Base-by-base conservation (phyloP, 1,139 yeast species). In the Tardiomyces depauwii region DNA sequence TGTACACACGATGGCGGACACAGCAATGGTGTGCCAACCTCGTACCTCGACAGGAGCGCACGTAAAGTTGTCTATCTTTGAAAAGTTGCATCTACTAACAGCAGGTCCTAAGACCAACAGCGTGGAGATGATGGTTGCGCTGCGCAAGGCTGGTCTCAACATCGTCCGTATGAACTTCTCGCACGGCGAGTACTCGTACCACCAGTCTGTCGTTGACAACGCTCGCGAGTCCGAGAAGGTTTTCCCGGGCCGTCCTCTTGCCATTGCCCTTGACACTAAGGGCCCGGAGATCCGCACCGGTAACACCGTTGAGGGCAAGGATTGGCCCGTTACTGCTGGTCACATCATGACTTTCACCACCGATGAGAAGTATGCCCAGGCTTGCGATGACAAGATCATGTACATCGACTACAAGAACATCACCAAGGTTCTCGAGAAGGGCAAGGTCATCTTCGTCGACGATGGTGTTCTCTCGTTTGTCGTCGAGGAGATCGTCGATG, bases 251-350 rank as follows among this genome's bases (percentile, higher is more conserved):
- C 85, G 97, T 74, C 98, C 97, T 47, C 77, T 91, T 63, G 97
- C 96, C 53, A 88, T 91, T 70, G 99, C 99, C 55, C 80, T 91
- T 62, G 99, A 91, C 71, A 93, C 98, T 67, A 93, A 91, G 78
- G 99, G 99, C 58, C 98, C 99, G 55, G 98, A 93, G 74, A 91
- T 91, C 72, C 86, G 98, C 78, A 89, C 98, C 48, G 98, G 99
- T 71, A 80, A 87, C 67, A 93, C 98, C 58, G 66, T 72, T 51
- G 85, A 77, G 59, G 84, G 77, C 50, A 70, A 72, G 54, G 98
- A 91, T 66, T 86, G 68, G 71, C 84, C 95, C 61, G 83, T 93
- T 62, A 71, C 77, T 40, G 77, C 93, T 49, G 81, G 81, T 70
- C 96, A 88, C 68, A 89, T 84, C 68, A 85, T 91, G 94, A 79